Percentiles rank a stretch among this genome's conserved stretches.
phyloP scores from a whole-genome alignment of 2,329 filamentous ascomycete genomes.

The Nothomitra cinnamomea region DNA sequence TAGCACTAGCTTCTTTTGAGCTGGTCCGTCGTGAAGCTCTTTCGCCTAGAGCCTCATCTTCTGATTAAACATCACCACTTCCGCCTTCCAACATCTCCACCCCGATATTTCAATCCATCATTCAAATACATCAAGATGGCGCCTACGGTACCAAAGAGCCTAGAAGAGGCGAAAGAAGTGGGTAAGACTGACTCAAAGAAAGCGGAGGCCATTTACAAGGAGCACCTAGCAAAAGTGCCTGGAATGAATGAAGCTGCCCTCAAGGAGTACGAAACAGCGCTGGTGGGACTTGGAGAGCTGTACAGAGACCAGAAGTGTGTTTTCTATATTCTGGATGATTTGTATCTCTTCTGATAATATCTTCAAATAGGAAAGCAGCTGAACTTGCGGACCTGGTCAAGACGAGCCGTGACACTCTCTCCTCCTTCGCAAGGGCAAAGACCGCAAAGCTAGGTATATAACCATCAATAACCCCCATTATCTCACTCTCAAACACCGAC shows the following conservation, averaged over 20 bases:
- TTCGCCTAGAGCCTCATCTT: too few species aligned
- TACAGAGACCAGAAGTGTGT: slow-evolving; percentile 76
- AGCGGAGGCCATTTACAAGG: slow-evolving; percentile 77
- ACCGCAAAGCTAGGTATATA: slow-evolving; percentile 80
- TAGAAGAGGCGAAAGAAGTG: slow-evolving; percentile 79
- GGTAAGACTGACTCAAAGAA: slow-evolving; percentile 64
- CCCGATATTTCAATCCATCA: not conserved
- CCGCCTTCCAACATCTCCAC: not conserved
- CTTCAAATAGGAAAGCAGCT: slow-evolving; percentile 46
- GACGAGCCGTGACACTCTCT: slow-evolving; percentile 77
- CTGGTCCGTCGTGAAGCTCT: too few species aligned
- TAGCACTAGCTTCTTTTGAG: too few species aligned
- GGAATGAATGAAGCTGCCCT: slow-evolving; percentile 72
- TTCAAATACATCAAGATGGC: slow-evolving; percentile 25
- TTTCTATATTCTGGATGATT: not conserved
- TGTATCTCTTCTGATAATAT: not conserved
- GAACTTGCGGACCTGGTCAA: slow-evolving; percentile 82
- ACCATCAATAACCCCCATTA: not conserved
- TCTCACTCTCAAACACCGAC: too few species aligned
- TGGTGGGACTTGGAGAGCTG: slow-evolving; percentile 79
- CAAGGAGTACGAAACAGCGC: slow-evolving; percentile 77
- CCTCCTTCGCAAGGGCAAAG: slow-evolving; percentile 96
- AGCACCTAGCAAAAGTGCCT: slow-evolving; percentile 72
- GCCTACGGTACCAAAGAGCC: slow-evolving; percentile 41
- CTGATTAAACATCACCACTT: too few species aligned